Conservation (phyloP, 768 basidiomycete species). For the Tylopilus cervinicoccineus region DNA sequence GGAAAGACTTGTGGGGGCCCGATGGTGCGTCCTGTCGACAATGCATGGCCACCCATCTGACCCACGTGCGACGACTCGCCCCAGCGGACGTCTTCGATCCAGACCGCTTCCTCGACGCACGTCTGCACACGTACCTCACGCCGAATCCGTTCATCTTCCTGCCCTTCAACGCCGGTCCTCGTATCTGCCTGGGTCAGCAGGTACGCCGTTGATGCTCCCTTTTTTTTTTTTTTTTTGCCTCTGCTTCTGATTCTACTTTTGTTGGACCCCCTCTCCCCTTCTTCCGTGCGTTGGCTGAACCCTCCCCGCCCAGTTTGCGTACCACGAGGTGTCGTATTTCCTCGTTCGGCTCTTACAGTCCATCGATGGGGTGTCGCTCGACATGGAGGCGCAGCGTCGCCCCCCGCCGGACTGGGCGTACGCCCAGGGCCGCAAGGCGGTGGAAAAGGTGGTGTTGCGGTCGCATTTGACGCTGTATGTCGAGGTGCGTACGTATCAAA, state of each 20-base stretch:
- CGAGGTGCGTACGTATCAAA: conserved; percentile 34
- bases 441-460: conserved; percentile 39
- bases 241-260: too few relatives aligned
- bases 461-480: conserved; percentile 42
- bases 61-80: not conserved
- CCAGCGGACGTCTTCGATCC: conserved; percentile 50
- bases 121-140: conserved; percentile 48
- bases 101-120: conserved; percentile 59
- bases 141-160: conserved; percentile 67
- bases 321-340: conserved; percentile 53
- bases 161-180: conserved; percentile 65
- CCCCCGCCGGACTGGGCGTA: conserved; percentile 33
- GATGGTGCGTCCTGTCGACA: conserved; percentile 22
- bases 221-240: not conserved
- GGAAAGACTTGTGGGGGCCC: conserved; percentile 37
- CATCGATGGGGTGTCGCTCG: conserved; percentile 41
- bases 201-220: conserved; percentile 5
- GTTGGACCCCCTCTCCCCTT: too few relatives aligned
- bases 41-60: not conserved
- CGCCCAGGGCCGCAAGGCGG: conserved; percentile 33
- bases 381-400: conserved; percentile 32
- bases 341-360: conserved; percentile 49
- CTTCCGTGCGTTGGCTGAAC: not conserved
- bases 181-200: conserved; percentile 58
- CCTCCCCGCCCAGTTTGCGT: conserved; percentile 41